Conservation (phyloP, 1,284 basidiomycete genomes). For the Tilletia caries region DNA sequence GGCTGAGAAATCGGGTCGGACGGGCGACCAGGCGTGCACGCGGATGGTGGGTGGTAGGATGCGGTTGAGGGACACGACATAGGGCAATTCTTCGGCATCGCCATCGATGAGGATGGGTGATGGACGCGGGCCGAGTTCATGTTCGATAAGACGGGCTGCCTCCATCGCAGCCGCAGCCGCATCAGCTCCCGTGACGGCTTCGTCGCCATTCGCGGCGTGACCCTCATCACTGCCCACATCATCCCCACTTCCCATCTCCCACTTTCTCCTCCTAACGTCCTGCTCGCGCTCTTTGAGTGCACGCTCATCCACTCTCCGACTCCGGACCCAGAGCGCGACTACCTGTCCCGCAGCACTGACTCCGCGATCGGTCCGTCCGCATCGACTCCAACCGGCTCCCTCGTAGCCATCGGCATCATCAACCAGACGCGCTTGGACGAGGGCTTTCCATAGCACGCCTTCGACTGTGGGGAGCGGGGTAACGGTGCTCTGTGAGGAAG, state of each 20-base stretch:
- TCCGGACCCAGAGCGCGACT: constrained; percentile 71
- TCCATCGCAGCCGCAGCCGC: neutral
- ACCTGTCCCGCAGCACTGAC: constrained; percentile 94
- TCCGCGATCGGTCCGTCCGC: constrained; percentile 89
- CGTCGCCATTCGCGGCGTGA: neutral
- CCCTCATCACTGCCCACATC: constrained; percentile 6
- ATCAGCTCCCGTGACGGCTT: neutral
- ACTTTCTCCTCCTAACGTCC: constrained; percentile 7
- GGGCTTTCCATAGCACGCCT: constrained; percentile 75
- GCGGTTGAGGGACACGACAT: constrained; percentile 79
- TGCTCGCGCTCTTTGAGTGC: constrained; percentile 10
- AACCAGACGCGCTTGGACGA: constrained; percentile 41
- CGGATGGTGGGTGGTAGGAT: constrained; percentile 84
- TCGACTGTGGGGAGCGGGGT: constrained; percentile 81
- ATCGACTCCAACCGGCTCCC: constrained; percentile 79
- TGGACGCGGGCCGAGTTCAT: neutral
- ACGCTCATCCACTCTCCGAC: constrained; percentile 43
- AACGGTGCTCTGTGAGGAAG: constrained; percentile 56
- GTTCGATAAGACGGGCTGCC: neutral
- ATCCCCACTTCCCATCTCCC: constrained; percentile 12
- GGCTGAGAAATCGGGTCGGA: constrained; percentile 75
- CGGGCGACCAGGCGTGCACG: constrained; percentile 91
- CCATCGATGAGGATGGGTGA: constrained; percentile 2
- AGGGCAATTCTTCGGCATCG: constrained; percentile 65
- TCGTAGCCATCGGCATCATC: constrained; percentile 41